Percentiles rank a stretch among this genome's conserved stretches.
phyloP scores from a whole-genome alignment of 352 stramenopile species.

The Phytophthora uliginosa region DNA sequence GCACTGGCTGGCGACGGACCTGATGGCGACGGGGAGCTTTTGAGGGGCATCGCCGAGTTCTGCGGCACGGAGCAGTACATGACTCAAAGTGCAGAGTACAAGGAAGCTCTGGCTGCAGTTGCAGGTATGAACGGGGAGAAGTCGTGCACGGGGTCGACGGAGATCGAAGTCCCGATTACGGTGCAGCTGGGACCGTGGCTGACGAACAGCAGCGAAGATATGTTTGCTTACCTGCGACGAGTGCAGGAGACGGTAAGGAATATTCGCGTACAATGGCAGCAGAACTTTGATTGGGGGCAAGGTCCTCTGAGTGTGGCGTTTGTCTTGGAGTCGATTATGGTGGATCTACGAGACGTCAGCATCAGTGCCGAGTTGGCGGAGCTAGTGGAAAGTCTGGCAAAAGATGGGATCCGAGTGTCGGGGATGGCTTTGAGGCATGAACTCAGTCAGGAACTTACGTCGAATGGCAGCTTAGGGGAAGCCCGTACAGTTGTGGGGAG shows the following conservation, averaged over 20 bases:
- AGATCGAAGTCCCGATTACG: slow-evolving; percentile 39
- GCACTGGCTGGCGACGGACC: slow-evolving; percentile 2
- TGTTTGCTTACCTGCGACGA: slow-evolving; percentile 25
- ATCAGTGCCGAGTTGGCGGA: slow-evolving; percentile 28
- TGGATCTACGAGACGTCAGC: slow-evolving; percentile 22
- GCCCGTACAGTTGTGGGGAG: slow-evolving; percentile 23
- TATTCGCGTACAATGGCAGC: slow-evolving; percentile 24
- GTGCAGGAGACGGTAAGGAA: slow-evolving; percentile 22
- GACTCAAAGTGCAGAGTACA: slow-evolving; percentile 23
- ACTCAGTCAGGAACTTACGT: slow-evolving; percentile 6
- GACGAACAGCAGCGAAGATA: slow-evolving; percentile 14
- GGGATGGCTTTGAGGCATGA: slow-evolving; percentile 29
- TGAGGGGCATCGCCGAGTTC: slow-evolving; percentile 23
- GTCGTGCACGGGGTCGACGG: slow-evolving; percentile 21
- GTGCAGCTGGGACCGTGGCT: slow-evolving; percentile 35
- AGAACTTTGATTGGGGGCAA: slow-evolving; percentile 1
- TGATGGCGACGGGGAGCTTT: slow-evolving; percentile 15
- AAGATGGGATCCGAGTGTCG: slow-evolving; percentile 29
- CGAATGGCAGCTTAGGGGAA: slow-evolving; percentile 18
- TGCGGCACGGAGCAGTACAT: slow-evolving; percentile 32
- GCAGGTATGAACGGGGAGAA: slow-evolving; percentile 16
- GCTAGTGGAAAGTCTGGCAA: slow-evolving; percentile 22
- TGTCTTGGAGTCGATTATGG: slow-evolving; percentile 30
- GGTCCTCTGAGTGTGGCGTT: slow-evolving; percentile 28
- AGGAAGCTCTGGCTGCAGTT: slow-evolving; percentile 25